phyloP scores from a whole-genome alignment of 2,329 filamentous ascomycete species.

The Paecilomyces variotii region DNA sequence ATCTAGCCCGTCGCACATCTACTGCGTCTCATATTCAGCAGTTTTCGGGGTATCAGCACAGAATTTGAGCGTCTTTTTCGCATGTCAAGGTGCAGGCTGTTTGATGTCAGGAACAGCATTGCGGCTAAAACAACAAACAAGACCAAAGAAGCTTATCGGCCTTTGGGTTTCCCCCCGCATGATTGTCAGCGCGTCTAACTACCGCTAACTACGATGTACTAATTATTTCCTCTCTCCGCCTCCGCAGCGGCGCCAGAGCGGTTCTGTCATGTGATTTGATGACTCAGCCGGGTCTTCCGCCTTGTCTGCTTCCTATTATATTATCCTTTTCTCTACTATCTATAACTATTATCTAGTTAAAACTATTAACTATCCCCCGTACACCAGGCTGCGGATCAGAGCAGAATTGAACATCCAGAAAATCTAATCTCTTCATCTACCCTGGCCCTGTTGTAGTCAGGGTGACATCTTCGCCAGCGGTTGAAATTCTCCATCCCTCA shows the following conservation, averaged over 20 bases:
- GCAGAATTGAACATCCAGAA: not conserved
- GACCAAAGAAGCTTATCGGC: slow-evolving; percentile 23
- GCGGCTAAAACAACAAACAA: slow-evolving; percentile 3
- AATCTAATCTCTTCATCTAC: not conserved
- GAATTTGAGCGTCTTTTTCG: not conserved
- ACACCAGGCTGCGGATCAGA: not conserved
- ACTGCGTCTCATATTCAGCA: not conserved
- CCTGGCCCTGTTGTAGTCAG: not conserved
- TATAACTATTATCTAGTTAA: no score
- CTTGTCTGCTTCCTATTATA: not conserved
- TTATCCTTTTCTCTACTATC: not conserved
- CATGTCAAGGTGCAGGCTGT: not conserved
- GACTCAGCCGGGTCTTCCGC: not conserved
- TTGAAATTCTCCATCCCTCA: not conserved
- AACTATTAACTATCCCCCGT: no score
- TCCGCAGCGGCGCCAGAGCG: not conserved
- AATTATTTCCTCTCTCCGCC: not conserved
- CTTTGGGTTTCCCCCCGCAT: slow-evolving; percentile 22
- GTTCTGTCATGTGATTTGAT: not conserved
- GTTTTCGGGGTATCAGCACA: not conserved
- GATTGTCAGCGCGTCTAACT: slow-evolving; percentile 7
- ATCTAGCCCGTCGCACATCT: not conserved
- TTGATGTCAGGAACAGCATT: slow-evolving; percentile 6
- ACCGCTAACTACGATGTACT: not conserved
- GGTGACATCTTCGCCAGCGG: not conserved